Percentiles rank a stretch among this genome's conserved stretches.
These are phyloP conservation scores for Fomitiporia mediterranea DNA, from an alignment of 1,284 basidiomycete genomes.

Conservation along the genomic window DNA sequence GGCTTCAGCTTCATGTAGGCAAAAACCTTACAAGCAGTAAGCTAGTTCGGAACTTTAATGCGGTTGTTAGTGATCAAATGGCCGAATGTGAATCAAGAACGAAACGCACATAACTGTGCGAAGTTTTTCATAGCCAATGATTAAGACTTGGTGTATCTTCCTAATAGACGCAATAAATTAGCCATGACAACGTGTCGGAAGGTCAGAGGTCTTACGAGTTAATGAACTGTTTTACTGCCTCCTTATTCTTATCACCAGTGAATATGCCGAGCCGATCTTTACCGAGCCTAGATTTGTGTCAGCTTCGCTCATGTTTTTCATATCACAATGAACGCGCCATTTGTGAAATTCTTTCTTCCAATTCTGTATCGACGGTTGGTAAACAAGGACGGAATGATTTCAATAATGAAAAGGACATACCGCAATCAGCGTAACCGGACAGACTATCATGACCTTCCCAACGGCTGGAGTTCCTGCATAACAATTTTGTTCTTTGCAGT, in stretches of 20 bases:
- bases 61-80: background rate
- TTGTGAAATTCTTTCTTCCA: conserved; percentile 97
- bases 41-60: conserved; percentile 49
- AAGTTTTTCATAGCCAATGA: conserved; percentile 95
- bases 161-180: conserved; percentile 33
- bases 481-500: conserved; percentile 74
- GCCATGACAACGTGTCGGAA: background rate
- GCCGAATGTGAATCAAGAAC: background rate
- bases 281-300: conserved; percentile 51
- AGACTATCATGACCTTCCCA: conserved; percentile 86
- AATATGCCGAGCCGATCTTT: conserved; percentile 77
- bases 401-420: conserved; percentile 36
- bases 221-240: conserved; percentile 67
- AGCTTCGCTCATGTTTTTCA: background rate
- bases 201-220: conserved; percentile 58
- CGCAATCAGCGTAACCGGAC: conserved; percentile 88
- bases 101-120: conserved; percentile 67
- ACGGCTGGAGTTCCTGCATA: conserved; percentile 60
- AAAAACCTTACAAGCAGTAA: conserved; percentile 53
- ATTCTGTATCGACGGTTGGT: conserved; percentile 49
- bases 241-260: conserved; percentile 76
- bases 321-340: conserved; percentile 55
- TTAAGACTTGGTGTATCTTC: conserved; percentile 77
- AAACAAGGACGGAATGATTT: conserved; percentile 15
- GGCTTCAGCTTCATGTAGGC: background rate